Evolutionary conservation across 73 alveolate species (phyloP), one percentile per base, ranked within the genome.

Genomic region (Paramecium primaurelia): DNA sequence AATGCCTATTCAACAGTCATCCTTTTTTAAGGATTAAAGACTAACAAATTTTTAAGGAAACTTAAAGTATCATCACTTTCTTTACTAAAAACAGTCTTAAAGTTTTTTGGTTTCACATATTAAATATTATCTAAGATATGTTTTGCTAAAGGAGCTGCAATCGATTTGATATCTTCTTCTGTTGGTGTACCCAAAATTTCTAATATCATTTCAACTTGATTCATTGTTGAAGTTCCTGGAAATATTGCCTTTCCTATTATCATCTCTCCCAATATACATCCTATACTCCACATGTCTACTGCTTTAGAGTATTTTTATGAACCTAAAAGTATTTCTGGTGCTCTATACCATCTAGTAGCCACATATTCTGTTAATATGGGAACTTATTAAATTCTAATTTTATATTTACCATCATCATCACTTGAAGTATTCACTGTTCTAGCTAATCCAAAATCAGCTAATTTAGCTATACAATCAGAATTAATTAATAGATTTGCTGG

Each of bases 361-460:
- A 95, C 97, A 92, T 95, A 95, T 58, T 92, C 94, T 0, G 97
- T 95, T 86, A 93, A 20, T 12, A 94, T 49, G 34, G 91, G 91
- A 80, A 44, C 77, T 54, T 12, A 7, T 26, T 26, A 64, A 68
- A 73, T 36, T 34, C 47, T 30, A 73, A 73, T 37, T 73, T 32
- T 64, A 64, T 32, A 64, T 12, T 64, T 64, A 64, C 84, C 84
- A 73, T 40, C 87, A 54, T 96, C 98, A 16, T 93, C 96, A n/a
- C 94, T 97, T 4, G 86, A 47, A 59, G 92, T 45, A 18, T 93
- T 95, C 16, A 96, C 96, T 10, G 95, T 95, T 73, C 99, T 92
- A 9, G 99, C 98, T 34, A 97, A 93, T 59, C 99, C 99, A 73
- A 97, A 97, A 83, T 97, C 98, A 4, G 97, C 97, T 9, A 97